Evolutionary conservation across 768 basidiomycete species (phyloP), one percentile per base, ranked within the genome.

Genomic region (Tricholoma furcatifolium): DNA sequence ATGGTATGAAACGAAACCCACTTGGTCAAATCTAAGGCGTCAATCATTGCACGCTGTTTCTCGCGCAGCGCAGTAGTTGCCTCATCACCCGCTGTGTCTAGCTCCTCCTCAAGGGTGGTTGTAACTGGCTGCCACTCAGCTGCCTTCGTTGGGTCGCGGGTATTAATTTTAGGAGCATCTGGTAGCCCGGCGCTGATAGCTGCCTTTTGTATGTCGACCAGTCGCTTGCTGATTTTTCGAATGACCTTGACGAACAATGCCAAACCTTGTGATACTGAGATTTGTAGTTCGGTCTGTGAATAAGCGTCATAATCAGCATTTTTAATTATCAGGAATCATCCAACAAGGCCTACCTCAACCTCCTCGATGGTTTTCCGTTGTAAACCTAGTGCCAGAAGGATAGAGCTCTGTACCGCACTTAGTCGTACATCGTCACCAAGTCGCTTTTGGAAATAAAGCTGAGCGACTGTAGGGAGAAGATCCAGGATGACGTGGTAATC

Each of bases 401-500:
- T 94, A 6, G 92, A 88, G 58, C 88, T 88, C 71, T 98, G 97
- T 4, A 98, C 88, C 0, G 89, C 91, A 38, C 90, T 91, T 17
- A 98, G 69, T 40, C 71, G 80, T 17, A 89, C 72, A 15, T 85
- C 85, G 4, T 76, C 76, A 1, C 84, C 85, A 6, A 89, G 67
- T 30, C 85, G 79, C 59, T 76, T 80, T 61, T 92, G 84, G 67
- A 98, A 99, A 72, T 88, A 96, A 12, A 98, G 75, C n/a, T 79
- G 71, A 2, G 93, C 84, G 34, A 93, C 71, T 1, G 75, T 80
- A 0, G 97, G 96, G 14, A 99, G 77, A 21, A 98, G 77, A 67
- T 99, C 97, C 36, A 98, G 78, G 51, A 98, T 82, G 60, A 96
- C 93, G 65, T 98, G 97, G 62, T 96, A 98, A 69, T 98, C 97